phyloP scores from a whole-genome alignment of 257 asterid species.

The Oldenlandia corymbosa region DNA sequence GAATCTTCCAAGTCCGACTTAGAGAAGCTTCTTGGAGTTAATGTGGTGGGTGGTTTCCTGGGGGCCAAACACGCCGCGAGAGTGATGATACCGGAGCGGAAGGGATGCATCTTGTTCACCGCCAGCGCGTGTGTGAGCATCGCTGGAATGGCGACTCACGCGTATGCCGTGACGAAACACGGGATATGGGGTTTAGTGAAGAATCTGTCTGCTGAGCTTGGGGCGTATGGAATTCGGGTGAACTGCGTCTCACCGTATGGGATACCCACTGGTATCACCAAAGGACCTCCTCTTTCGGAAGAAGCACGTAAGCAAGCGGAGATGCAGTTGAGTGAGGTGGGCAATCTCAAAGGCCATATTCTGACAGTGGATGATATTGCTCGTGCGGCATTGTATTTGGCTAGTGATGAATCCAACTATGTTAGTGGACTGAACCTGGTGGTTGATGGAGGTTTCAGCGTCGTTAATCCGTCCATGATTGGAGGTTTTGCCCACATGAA shows the following conservation, averaged over 20 bases:
- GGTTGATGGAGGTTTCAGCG: conserved; percentile 45
- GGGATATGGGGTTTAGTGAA: conserved; percentile 36
- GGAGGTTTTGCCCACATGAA: no score
- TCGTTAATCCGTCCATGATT: conserved; percentile 31
- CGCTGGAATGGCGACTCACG: conserved; percentile 27
- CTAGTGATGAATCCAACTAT: conserved; percentile 35
- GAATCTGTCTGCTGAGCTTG: conserved; percentile 38
- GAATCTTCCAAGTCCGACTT: conserved; percentile 9
- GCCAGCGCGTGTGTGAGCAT: conserved; percentile 36
- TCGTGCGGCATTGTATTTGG: conserved; percentile 37
- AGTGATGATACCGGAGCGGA: conserved; percentile 32
- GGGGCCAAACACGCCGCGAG: conserved; percentile 53
- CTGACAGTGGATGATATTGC: conserved; percentile 36
- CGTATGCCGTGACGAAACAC: conserved; percentile 35
- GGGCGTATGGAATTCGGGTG: conserved; percentile 40
- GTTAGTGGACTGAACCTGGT: conserved; percentile 47
- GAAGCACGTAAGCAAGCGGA: neutral
- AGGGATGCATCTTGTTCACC: conserved; percentile 44
- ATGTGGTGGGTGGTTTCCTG: conserved; percentile 31
- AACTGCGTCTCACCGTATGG: conserved; percentile 44
- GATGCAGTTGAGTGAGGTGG: conserved; percentile 11
- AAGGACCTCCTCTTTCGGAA: neutral
- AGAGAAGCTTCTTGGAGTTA: conserved; percentile 20
- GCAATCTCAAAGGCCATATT: conserved; percentile 30
- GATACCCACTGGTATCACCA: conserved; percentile 11